Evolutionary conservation across 2,329 filamentous ascomycete genomes (phyloP).

Genomic region (Cladosporium velox): DNA sequence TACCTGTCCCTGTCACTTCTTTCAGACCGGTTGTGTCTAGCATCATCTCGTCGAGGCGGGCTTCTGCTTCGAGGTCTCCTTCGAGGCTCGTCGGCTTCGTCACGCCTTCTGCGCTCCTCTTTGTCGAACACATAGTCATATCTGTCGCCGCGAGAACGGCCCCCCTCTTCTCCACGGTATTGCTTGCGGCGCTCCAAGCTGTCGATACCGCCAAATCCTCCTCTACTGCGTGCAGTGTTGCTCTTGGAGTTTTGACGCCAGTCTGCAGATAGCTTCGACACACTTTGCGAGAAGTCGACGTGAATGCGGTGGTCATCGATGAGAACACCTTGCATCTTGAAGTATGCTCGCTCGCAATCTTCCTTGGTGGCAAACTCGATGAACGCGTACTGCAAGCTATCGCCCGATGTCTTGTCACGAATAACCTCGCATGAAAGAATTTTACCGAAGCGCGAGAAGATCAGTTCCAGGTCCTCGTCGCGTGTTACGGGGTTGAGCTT

Average conservation of each 20-base stretch:
- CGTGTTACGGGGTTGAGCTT: slow-evolving; percentile 96
- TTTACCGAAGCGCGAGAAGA: slow-evolving; percentile 94
- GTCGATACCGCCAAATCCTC: slow-evolving; percentile 88
- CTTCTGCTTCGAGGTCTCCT: slow-evolving; percentile 34
- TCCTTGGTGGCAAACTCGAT: slow-evolving; percentile 94
- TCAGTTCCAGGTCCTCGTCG: slow-evolving; percentile 90
- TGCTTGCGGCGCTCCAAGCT: slow-evolving; percentile 88
- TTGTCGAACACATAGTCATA: slow-evolving; percentile 84
- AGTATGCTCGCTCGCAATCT: slow-evolving; percentile 92
- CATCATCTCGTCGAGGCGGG: slow-evolving; percentile 30
- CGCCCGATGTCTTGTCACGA: slow-evolving; percentile 86
- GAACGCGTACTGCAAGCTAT: slow-evolving; percentile 95
- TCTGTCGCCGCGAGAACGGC: slow-evolving; percentile 46
- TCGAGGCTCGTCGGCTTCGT: slow-evolving; percentile 20
- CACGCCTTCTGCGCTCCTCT: slow-evolving; percentile 42
- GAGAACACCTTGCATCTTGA: slow-evolving; percentile 97
- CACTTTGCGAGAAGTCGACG: slow-evolving; percentile 97
- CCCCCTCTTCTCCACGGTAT: slow-evolving; percentile 67
- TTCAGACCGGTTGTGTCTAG: slow-evolving; percentile 23
- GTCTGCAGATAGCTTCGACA: slow-evolving; percentile 78
- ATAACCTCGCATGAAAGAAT: slow-evolving; percentile 97
- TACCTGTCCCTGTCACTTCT: slow-evolving; percentile 21
- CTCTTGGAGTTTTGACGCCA: slow-evolving; percentile 86
- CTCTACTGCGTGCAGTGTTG: slow-evolving; percentile 68
- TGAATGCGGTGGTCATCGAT: slow-evolving; percentile 98